A percentile compares a stretch with the other conserved stretches of the same genome.
Conservation (phyloP, 805 yeast species). For the Teunomyces pallodes region DNA sequence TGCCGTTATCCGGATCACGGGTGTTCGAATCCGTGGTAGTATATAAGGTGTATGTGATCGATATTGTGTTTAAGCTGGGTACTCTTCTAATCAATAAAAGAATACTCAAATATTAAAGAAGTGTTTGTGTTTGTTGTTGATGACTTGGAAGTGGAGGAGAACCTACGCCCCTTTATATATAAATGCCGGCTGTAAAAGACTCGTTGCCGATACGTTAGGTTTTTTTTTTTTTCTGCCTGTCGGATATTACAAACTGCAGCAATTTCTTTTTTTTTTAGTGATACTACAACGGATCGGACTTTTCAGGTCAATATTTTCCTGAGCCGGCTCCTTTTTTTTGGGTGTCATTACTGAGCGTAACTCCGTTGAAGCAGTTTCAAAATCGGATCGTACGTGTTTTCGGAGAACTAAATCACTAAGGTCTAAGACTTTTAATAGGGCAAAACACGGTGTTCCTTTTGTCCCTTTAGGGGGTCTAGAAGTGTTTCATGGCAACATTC, state of each 20-base stretch:
- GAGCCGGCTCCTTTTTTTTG: not conserved
- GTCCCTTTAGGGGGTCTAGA: not conserved
- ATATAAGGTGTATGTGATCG: not conserved
- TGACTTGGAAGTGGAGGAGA: not conserved
- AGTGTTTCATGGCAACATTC: not conserved
- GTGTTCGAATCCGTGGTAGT: not conserved
- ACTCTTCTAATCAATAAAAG: not conserved
- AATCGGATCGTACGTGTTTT: not conserved
- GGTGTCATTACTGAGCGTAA: not conserved
- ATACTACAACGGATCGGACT: not conserved
- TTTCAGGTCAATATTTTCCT: not conserved
- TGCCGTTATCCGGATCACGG: slow-evolving; percentile 1
- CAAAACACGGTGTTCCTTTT: no score
- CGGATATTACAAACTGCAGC: not conserved
- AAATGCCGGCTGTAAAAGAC: slow-evolving; percentile 1
- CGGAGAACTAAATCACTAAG: not conserved
- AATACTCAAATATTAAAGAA: not conserved
- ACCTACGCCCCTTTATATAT: not conserved
- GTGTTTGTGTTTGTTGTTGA: not conserved
- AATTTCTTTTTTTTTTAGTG: not conserved
- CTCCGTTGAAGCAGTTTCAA: not conserved
- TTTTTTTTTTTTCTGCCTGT: not conserved
- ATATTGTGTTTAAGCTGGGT: not conserved
- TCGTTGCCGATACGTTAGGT: not conserved
- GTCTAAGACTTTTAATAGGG: not conserved